Evolutionary conservation across 2,329 filamentous ascomycete genomes (phyloP), one percentile per base, ranked within the genome.

Genomic region (Cytospora paraplurivora): DNA sequence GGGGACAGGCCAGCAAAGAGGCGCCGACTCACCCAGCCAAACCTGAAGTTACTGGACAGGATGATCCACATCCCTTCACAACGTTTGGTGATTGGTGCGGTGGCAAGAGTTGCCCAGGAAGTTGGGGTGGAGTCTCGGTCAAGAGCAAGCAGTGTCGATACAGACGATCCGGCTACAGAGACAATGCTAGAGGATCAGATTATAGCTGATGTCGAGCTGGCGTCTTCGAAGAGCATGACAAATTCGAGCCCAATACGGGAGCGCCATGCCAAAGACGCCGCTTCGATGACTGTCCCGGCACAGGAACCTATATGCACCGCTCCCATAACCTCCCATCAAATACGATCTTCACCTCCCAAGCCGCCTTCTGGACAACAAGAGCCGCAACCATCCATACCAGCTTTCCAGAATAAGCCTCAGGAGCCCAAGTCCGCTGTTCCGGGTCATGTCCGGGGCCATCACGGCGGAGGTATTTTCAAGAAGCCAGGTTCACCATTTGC

Each of bases 131-230:
- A 62, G 27, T 55, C 50, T 7, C 49, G 47, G 17, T 62, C 63
- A 12, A 37, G 60, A 38, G 57, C 62, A 35, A 64, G 55, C 58
- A 66, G 63, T 11, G 34, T 62, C 47, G 58, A 63, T 21, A 56
- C 53, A 7, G 63, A 64, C 34, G 57, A 66, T 17, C 41, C 55
- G 13, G 56, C 33, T 33, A 60, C 60, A 3, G 61, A 67, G 32
- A 11, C 33, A 8, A 56, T 67, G 37, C 57, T 62, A 21, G 52
- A 58, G 19, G 32, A 58, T n/a, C 61, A 67, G 7, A 50, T 66
- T 38, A 27, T 63, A 27, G 54, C 57, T 13, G 63, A 67, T 35
- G 37, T 63, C 13, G 63, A 34, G 8, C 56, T 60, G 33, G 56
- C 60, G 12, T 63, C 60, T 32, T 59, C 56, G 13, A 57, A 13